Evolutionary conservation across 371 early-diverging fungal species (phyloP), one percentile per base, ranked within the genome.

Genomic region (Apophysomyces elegans): DNA sequence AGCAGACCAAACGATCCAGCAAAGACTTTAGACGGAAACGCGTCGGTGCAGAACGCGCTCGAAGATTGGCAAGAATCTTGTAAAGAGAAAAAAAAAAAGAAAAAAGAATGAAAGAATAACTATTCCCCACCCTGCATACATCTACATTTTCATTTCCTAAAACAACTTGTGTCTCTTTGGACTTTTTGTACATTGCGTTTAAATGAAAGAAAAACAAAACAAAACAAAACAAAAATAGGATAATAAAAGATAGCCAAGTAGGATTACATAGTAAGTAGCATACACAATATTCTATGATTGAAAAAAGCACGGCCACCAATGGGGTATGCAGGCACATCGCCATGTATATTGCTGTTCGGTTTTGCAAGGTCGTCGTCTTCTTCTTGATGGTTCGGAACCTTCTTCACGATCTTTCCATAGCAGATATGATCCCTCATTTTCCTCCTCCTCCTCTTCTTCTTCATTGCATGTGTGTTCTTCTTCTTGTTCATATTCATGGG

Each of bases 321-420:
- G 61, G 6, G 69, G 69, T 32, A 60, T 60, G 56, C 58, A 64
- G 32, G 56, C 38, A 4, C 67, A 58, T 9, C 54, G 50, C 65
- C 62, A 64, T 18, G 69, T 69, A 38, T 64, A 69, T 21, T 69
- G 54, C 26, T 58, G 47, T 47, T 69, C 69, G n/a, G 14, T 7
- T 38, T 71, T 71, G 9, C 39, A 26, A 26, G 1, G 63, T 63
- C 59, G 7, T 7, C 9, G 14, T 38, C 50, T 12, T 47, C 37
- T 37, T 57, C 58, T 26, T 26, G 32, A 26, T 26, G 32, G 32
- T 26, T 26, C 32, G 2, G 32, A 26, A 1, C 32, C 32, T 26
- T 26, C 38, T 36, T 7, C 44, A 21, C 65, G 58, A 11, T 59
- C 18, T 12, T 45, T 37, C 70, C 70, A 70, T 12, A 70, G 41